Evolutionary conservation across 495 filamentous ascomycete species (phyloP), one percentile per base, ranked within the genome.

Genomic region (Penicillium chermesinum): DNA sequence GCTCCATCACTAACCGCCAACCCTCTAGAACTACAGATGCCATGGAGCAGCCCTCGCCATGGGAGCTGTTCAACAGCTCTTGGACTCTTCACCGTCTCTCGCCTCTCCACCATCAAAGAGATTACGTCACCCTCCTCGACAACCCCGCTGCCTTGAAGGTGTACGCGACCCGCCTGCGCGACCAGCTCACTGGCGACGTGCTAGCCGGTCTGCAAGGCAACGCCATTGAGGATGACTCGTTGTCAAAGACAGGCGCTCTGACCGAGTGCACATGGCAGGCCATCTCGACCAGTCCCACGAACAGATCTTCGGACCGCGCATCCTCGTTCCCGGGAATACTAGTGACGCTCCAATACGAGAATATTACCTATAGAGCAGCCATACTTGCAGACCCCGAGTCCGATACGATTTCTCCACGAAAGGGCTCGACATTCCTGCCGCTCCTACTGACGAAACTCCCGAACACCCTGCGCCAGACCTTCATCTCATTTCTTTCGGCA

Each of bases 31-130:
- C 15, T 20, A 35, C 15, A 14, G 38, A 30, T 17, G 45, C 20
- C 36, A 69, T 72, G 67, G 58, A 58, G 27, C 46, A 47, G 46
- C 43, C 55, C 41, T 58, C 40, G n/a, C 41, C 51, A 5, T 40
- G 44, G n/a, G 62, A 67, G 19, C 66, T 82, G 22, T 74, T 79
- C 44, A 75, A 78, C 41, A 75, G 74, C 1, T 79, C 75, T 7
- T 83, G 76, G 68, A 75, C 72, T 7, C 52, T 76, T n/a, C 67
- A 82, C 53, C 74, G 76, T 32, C 66, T 82, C 33, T 79, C 78
- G 1, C 77, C 77, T 13, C 69, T 82, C 19, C 67, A 77, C 54
- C 69, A 75, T 41, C 62, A 54, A 15, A 71, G 65, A 38, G 69
- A 70, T 38, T 68, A 67, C 49, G 55, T 65, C 16, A 46, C 65